phyloP scores from a whole-genome alignment of 2,329 filamentous ascomycete genomes.

The Epichloe gansuensis region DNA sequence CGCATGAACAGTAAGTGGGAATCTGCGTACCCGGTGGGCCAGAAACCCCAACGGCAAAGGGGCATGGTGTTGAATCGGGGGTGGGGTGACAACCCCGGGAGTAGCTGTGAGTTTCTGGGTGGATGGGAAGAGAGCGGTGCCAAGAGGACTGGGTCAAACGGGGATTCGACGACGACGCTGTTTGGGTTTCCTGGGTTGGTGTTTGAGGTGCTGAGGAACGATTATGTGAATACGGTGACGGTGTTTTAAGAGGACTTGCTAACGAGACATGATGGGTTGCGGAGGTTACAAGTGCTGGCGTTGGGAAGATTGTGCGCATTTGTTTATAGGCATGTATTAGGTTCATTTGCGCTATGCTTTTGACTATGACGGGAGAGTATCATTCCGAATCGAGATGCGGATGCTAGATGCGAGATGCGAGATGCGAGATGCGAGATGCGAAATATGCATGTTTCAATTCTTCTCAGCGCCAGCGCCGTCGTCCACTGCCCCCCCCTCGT shows the following conservation, averaged over 20 bases:
- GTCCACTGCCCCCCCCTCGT: conserved; percentile 10
- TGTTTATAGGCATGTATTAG: too few relatives aligned
- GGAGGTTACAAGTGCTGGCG: too few relatives aligned
- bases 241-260: conserved; percentile 50
- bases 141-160: conserved; percentile 40
- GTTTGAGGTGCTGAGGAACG: conserved; percentile 93
- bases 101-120: conserved; percentile 72
- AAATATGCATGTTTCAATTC: too few relatives aligned
- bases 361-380: too few relatives aligned
- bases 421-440: too few relatives aligned
- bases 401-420: too few relatives aligned
- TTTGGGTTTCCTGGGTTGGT: conserved; percentile 90
- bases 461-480: neutral
- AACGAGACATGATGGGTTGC: neutral
- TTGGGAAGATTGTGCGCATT: too few relatives aligned
- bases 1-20: conserved; percentile 59
- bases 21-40: conserved; percentile 44
- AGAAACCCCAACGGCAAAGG: conserved; percentile 39
- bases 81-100: conserved; percentile 84
- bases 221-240: conserved; percentile 76
- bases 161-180: conserved; percentile 61
- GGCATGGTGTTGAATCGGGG: conserved; percentile 87
- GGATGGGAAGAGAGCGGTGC: conserved; percentile 67
- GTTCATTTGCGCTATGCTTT: too few relatives aligned
- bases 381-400: too few relatives aligned